These are phyloP conservation scores for Kluyveromyces aestuarii DNA, from an alignment of 805 yeast species.

Conservation along the genomic window DNA sequence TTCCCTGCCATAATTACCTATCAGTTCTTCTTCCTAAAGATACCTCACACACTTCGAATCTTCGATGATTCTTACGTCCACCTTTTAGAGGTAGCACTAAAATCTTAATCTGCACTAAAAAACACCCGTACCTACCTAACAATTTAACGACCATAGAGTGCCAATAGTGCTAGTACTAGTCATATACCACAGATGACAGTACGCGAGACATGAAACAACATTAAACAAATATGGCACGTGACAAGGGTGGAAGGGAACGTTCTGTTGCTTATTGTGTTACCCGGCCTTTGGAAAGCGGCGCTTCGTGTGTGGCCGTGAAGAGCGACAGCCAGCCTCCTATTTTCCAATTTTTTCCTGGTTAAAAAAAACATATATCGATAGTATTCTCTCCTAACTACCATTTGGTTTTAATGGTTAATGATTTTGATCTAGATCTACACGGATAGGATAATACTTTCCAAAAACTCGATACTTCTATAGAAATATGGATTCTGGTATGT, in stretches of 20 bases:
- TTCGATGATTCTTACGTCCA: too few species aligned
- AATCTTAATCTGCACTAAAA: too few species aligned
- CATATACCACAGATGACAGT: too few species aligned
- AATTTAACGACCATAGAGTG: too few species aligned
- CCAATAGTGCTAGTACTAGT: too few species aligned
- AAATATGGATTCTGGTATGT: slow-evolving; percentile 32
- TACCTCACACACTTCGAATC: too few species aligned
- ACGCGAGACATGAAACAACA: too few species aligned
- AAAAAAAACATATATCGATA: not conserved
- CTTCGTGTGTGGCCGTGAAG: not conserved
- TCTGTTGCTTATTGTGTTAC: not conserved
- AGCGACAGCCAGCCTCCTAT: not conserved
- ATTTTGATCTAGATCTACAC: not conserved
- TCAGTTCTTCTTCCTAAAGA: too few species aligned
- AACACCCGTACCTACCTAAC: too few species aligned
- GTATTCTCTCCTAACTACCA: not conserved
- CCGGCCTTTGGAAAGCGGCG: not conserved
- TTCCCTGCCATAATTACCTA: slow-evolving; percentile 45
- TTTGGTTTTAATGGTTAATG: not conserved
- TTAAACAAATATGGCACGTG: too few species aligned
- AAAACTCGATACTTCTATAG: not conserved
- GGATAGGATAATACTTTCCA: not conserved
- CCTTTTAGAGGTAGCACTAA: too few species aligned
- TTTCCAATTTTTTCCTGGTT: not conserved
- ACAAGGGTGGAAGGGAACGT: too few species aligned